Evolutionary conservation across 805 yeast genomes (phyloP).

Genomic region (Lipomyces anomalus): DNA sequence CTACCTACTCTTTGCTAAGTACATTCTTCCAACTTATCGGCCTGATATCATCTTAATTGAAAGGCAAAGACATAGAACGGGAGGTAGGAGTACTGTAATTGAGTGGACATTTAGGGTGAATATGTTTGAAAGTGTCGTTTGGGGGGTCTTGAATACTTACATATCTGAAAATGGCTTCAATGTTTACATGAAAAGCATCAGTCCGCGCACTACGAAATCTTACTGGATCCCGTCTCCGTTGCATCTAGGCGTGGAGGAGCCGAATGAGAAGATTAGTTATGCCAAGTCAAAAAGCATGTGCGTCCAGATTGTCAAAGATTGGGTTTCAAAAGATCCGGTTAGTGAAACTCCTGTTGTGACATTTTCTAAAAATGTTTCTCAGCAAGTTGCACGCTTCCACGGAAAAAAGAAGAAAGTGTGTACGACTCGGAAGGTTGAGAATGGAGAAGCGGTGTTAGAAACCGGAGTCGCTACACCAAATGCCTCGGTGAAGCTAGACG

Average conservation of each 20-base stretch:
- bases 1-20: conserved; percentile 7
- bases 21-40: conserved; percentile 4
- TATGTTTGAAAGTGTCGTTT: conserved; percentile 42
- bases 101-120: conserved; percentile 47
- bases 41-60: conserved; percentile 46
- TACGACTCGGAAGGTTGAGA: not conserved
- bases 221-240: no score
- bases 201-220: conserved; percentile 5
- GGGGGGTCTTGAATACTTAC: conserved; percentile 21
- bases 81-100: conserved; percentile 40
- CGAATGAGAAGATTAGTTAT: not conserved
- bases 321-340: not conserved
- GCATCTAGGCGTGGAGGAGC: no score
- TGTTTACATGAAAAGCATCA: not conserved
- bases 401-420: not conserved
- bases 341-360: not conserved
- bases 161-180: not conserved
- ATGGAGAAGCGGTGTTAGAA: not conserved
- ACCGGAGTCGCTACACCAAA: not conserved
- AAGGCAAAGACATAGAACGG: conserved; percentile 46
- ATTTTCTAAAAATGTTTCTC: not conserved
- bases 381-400: not conserved
- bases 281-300: not conserved
- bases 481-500: conserved; percentile 44
- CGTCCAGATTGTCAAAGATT: not conserved